A percentile compares a stretch with the other conserved stretches of the same genome.
phyloP scores from a whole-genome alignment of 2,329 filamentous ascomycete genomes.

The Cercospora citrullina region DNA sequence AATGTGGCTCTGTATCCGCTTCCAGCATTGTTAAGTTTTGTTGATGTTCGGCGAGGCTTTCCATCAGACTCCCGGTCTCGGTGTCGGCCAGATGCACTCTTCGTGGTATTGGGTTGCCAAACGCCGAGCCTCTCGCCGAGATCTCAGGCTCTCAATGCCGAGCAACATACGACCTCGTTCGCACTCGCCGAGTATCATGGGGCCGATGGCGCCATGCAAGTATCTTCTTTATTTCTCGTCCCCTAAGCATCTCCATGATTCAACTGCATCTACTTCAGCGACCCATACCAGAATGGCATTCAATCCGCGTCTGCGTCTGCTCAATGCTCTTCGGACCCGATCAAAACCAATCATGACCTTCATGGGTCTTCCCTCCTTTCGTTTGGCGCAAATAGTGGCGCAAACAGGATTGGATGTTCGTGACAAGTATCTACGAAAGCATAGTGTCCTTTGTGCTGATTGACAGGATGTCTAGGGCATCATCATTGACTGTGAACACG shows the following conservation, averaged over 20 bases:
- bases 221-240: not conserved
- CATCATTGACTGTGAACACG: constrained; percentile 58
- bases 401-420: constrained; percentile 55
- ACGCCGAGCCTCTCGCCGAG: not conserved
- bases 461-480: constrained; percentile 47
- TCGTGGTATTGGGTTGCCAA: not conserved
- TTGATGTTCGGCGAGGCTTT: not conserved
- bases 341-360: constrained; percentile 36
- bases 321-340: constrained; percentile 4
- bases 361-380: constrained; percentile 50
- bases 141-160: not conserved
- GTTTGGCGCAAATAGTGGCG: constrained; percentile 57
- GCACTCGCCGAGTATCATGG: not conserved
- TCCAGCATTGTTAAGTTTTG: not conserved
- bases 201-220: not conserved
- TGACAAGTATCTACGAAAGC: not conserved
- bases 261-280: no score
- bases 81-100: not conserved
- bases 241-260: no score
- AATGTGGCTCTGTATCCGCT: not conserved
- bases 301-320: constrained; percentile 9
- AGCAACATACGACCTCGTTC: not conserved
- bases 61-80: not conserved
- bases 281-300: not conserved
- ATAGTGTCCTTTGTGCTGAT: not conserved